Evolutionary conservation across 2,329 filamentous ascomycete species (phyloP), one percentile per base, ranked within the genome.

Genomic region (Aspergillus alliaceus): DNA sequence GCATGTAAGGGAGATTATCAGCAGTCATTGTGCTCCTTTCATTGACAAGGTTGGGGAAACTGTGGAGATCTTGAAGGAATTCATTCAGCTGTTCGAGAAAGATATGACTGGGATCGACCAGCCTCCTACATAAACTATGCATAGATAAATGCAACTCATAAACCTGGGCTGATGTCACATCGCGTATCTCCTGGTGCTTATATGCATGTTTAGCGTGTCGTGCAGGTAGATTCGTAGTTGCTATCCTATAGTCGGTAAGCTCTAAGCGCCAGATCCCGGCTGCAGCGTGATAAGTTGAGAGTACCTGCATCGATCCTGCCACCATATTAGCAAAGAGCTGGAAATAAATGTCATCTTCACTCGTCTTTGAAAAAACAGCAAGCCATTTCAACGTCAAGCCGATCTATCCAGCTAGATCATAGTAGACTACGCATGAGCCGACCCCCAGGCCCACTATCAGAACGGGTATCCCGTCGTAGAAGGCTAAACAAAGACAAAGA

Each of bases 1-100:
- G 65, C 64, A 65, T 31, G 59, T 67, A 9, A 60, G 54, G 35
- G 63, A 65, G n/a, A 59, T 65, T 1, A 32, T 24, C 9, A 53
- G 48, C 40, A 60, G 58, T 31, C 59, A 60, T 42, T 60, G 58
- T 54, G 57, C 54, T 9, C 60, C 62, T 0, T 62, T 64, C 32
- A 14, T 62, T 37, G 58, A 22, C n/a, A 53, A 52, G 14, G 47
- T 58, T 24, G 32, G 40, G 2, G 40, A 55, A 22, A 53, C 34
- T 2, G 24, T 60, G 2, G 14, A 5, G 6, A 6, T 51, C 7
- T 12, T 58, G 22, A n/a, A 15, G 35, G 35, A 44, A 9, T 32
- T 24, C 27, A 53, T 46, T 46, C 7, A 14, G 3, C 1, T 4
- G 9, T 47, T 47, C 18, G 24, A 14, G 44, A 47, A 0, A 18